Evolutionary conservation across 331 rosid genomes (phyloP).

Genomic region (Rhamnella rubrinervis): DNA sequence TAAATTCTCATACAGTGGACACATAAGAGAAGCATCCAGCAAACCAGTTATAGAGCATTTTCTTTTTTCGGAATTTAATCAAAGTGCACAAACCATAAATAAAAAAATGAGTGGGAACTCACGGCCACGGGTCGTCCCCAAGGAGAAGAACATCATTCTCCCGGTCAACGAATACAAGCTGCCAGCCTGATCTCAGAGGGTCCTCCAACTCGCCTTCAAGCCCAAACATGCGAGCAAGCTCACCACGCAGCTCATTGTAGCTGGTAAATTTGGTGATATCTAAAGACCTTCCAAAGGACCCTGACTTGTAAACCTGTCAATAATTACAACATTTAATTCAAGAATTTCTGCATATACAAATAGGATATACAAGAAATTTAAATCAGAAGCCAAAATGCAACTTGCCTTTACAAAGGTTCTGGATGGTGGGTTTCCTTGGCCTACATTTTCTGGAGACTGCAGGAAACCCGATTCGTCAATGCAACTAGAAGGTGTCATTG

Average conservation of each 20-base stretch:
- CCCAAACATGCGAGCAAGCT: constrained; percentile 84
- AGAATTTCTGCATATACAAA: too few relatives aligned
- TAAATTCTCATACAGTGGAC: too few relatives aligned
- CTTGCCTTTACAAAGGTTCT: constrained; percentile 90
- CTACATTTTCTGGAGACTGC: constrained; percentile 60
- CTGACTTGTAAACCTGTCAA: constrained; percentile 75
- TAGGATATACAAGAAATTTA: neutral
- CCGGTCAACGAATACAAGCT: constrained; percentile 98
- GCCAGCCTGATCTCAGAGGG: constrained; percentile 99
- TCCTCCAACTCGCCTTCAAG: constrained; percentile 90
- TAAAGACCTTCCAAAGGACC: constrained; percentile 85
- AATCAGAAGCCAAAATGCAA: neutral
- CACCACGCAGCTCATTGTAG: constrained; percentile 80
- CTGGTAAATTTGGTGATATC: constrained; percentile 86
- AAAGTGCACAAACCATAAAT: too few relatives aligned
- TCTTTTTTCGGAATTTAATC: too few relatives aligned
- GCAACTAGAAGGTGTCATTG: constrained; percentile 52
- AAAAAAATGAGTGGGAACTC: constrained; percentile 34
- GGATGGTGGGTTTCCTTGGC: constrained; percentile 56
- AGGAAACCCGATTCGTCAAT: constrained; percentile 66
- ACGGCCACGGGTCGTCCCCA: constrained; percentile 98
- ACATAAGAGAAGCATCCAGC: neutral
- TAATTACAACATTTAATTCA: neutral
- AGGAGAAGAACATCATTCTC: constrained; percentile 95
- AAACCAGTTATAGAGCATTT: neutral